Base-by-base conservation (phyloP, 2,329 filamentous ascomycete genomes). In the Aspergillus sclerotialis region DNA sequence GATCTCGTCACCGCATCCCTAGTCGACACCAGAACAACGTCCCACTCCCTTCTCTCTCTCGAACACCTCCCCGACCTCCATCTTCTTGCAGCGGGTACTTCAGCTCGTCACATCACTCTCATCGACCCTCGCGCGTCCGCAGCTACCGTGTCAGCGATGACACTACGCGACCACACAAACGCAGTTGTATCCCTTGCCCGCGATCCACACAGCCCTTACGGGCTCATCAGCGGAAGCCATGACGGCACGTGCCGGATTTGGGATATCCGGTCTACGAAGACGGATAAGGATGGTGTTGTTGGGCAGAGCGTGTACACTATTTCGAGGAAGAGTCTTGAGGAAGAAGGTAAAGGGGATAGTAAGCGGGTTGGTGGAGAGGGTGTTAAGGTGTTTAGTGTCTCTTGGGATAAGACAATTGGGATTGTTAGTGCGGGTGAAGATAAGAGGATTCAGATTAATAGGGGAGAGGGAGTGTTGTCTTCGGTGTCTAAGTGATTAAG, bases 401-500 rank as follows among this genome's bases (percentile, higher is more conserved):
- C 72, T 39, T 98, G 92, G 92, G 85, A 95, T 61, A 70, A 73
- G 57, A 76, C 79, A 5, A 78, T 93, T 55, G 93, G 92, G 1
- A 90, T 98, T 56, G 83, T 95, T 28, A 93, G 85, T 53, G 88
- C 72, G 28, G 88, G 90, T 11, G 89, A 96, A 72, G 92, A 98
- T 57, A 94, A 92, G 68, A 80, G 78, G 67, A 80, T 98, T 51
- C 92, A 98, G 69, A 79, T 98, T 40, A 95, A 98, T 62, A 73
- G 75, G 46, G 80, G 78, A 12, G 71, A 75, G 42, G 73, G 62
- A 18, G 58, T 68, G 33, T 42, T 65, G 32, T 60, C 52, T 33
- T 56, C 56, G 8, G 39, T 30, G 14, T 51, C 47, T 40, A 35
- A 45, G 42, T 45, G 43, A 42, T 48, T 55, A 53, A 7, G 10